A percentile compares a stretch with the other conserved stretches of the same genome.
phyloP scores from a whole-genome alignment of 805 yeast species.

The Starmerella khaoyaiensis region DNA sequence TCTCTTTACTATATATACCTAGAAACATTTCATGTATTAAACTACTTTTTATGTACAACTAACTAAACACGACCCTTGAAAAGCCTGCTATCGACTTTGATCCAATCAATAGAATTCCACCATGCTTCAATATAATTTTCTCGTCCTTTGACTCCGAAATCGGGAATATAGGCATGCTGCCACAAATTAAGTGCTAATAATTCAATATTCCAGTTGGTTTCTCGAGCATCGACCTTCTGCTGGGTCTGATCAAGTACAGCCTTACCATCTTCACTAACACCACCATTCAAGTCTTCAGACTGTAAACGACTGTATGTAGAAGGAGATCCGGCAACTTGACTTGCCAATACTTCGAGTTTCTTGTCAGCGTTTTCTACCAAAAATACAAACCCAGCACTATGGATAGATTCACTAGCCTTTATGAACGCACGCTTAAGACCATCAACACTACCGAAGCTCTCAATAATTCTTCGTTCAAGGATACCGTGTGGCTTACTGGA shows the following conservation, averaged over 20 bases:
- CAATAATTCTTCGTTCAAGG: slow-evolving; percentile 34
- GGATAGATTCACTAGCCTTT: slow-evolving; percentile 54
- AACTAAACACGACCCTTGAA: slow-evolving; percentile 17
- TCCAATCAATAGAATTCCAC: slow-evolving; percentile 78
- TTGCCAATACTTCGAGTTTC: slow-evolving; percentile 53
- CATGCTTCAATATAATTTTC: slow-evolving; percentile 56
- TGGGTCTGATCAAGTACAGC: slow-evolving; percentile 35
- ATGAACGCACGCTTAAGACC: slow-evolving; percentile 63
- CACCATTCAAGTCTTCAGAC: slow-evolving; percentile 61
- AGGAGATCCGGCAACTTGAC: slow-evolving; percentile 86
- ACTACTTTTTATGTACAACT: slow-evolving; percentile 7
- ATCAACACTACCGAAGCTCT: slow-evolving; percentile 60
- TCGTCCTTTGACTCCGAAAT: slow-evolving; percentile 70
- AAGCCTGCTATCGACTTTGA: slow-evolving; percentile 25
- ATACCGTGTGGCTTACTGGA: slow-evolving; percentile 17
- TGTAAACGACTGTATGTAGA: slow-evolving; percentile 49
- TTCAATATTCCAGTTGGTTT: slow-evolving; percentile 38
- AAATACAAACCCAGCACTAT: slow-evolving; percentile 91
- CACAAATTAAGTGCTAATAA: slow-evolving; percentile 69
- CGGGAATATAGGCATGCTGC: slow-evolving; percentile 79
- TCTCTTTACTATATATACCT: too few species aligned
- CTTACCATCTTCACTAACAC: slow-evolving; percentile 43
- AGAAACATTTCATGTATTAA: too few species aligned
- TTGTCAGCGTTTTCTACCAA: slow-evolving; percentile 46
- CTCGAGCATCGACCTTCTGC: slow-evolving; percentile 27